Base-by-base conservation (phyloP, 495 filamentous ascomycete genomes). In the Diplogelasinospora grovesii region DNA sequence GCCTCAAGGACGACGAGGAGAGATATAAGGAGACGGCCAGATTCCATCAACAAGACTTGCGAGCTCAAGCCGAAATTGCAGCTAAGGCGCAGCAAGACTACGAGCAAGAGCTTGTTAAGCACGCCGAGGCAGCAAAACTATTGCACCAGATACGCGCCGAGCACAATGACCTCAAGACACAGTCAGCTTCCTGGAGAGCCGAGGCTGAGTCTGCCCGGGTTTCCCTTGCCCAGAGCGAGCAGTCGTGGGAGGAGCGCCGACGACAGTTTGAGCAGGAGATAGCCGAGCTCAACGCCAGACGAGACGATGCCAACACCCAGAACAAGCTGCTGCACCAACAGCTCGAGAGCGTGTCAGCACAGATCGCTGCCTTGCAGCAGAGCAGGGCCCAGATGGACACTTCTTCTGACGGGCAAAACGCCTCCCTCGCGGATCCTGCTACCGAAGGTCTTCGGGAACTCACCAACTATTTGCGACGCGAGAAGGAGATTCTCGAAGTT, bases 401-500 rank as follows among this genome's bases (percentile, higher is more conserved):
- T 13, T 56, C 60, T 4, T 60, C 69, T 7, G 56, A 61, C 7
- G 47, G 56, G 13, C 46, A 71, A 0, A 45, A 54, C 15, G 33
- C 63, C 24, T 57, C 62, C 4, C 61, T 71, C 8, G 45, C 56
- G 5, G 70, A 74, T 28, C 62, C 61, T 22, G 77, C 75, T 25
- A 57, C 80, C 13, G 83, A 86, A 41, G 83, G 84, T 43, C 75
- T 95, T 19, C 82, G 89, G 41, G 88, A 95, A 52, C 73, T 97
- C 26, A 89, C 93, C 61, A 81, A 77, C 35, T 97, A 87, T 62
- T 67, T 97, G 38, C 81, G 93, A n/a, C 79, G 85, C 30, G 93
- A 97, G 65, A 97, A 96, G 65, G 89, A 97, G 52, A 97, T 99
- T 50, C 79, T 96, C 3, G 89, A 97, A 43, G 86, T 95, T 5